A percentile compares a stretch with the other conserved stretches of the same genome.
These are phyloP conservation scores for Fusarium multiceps DNA, from an alignment of 2,329 filamentous ascomycete species.

Conservation along the genomic window DNA sequence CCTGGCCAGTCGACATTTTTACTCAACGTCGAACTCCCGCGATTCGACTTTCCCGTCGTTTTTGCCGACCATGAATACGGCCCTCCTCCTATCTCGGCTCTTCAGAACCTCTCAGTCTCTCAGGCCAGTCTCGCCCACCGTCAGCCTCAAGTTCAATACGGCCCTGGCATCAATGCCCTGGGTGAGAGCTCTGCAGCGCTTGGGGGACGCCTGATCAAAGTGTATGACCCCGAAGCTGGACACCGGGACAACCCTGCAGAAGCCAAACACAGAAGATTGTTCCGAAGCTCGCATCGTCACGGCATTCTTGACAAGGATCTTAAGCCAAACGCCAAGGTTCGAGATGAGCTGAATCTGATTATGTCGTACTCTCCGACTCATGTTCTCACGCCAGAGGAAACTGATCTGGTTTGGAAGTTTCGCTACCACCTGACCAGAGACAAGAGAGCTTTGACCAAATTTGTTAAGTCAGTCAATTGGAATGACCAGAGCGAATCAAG, in stretches of 20 bases:
- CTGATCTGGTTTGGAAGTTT: slow-evolving; percentile 97
- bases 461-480: slow-evolving; percentile 98
- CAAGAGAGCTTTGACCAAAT: slow-evolving; percentile 93
- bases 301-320: slow-evolving; percentile 95
- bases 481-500: slow-evolving; percentile 84
- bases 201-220: slow-evolving; percentile 76
- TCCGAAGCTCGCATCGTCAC: slow-evolving; percentile 89
- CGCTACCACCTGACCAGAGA: slow-evolving; percentile 93
- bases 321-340: slow-evolving; percentile 94
- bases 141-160: slow-evolving; percentile 88
- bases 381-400: slow-evolving; percentile 87
- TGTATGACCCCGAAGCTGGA: slow-evolving; percentile 94
- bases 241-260: slow-evolving; percentile 93
- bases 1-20: slow-evolving; percentile 72
- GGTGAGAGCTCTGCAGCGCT: slow-evolving; percentile 61
- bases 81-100: slow-evolving; percentile 81
- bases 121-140: slow-evolving; percentile 79
- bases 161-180: slow-evolving; percentile 84
- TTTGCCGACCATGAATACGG: slow-evolving; percentile 96
- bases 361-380: slow-evolving; percentile 94
- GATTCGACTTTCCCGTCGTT: slow-evolving; percentile 95
- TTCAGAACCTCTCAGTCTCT: slow-evolving; percentile 68
- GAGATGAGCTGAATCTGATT: slow-evolving; percentile 91
- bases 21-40: slow-evolving; percentile 89
- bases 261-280: slow-evolving; percentile 90